A percentile compares a stretch with the other conserved stretches of the same genome.
These are phyloP conservation scores for Triangularia verruculosa DNA, from an alignment of 2,329 filamentous ascomycete species.

Conservation along the genomic window DNA sequence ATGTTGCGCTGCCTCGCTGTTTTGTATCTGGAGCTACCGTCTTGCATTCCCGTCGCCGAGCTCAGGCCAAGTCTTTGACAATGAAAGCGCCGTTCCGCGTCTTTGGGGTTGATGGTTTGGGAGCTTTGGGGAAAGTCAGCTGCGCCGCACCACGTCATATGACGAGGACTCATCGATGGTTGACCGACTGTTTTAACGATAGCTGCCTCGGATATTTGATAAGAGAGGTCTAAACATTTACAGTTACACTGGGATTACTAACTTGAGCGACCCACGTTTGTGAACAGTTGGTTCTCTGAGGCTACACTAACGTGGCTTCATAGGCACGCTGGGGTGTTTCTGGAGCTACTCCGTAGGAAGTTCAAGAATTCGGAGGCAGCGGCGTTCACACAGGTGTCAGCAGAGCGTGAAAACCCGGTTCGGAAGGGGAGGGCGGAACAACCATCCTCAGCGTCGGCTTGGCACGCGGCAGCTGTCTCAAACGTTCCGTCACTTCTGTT, in stretches of 20 bases:
- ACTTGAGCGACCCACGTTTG: not conserved
- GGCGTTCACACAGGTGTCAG: not conserved
- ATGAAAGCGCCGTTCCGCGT: slow-evolving; percentile 4
- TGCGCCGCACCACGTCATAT: slow-evolving; percentile 18
- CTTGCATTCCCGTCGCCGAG: not conserved
- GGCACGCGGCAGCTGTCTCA: slow-evolving; percentile 22
- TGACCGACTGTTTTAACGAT: not conserved
- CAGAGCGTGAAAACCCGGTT: not conserved
- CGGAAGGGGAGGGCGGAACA: slow-evolving; percentile 16
- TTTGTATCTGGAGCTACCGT: not conserved
- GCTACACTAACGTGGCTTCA: not conserved
- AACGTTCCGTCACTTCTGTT: slow-evolving; percentile 15
- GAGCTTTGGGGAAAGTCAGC: not conserved
- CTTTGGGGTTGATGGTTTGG: slow-evolving; percentile 1
- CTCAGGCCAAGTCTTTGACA: slow-evolving; percentile 12
- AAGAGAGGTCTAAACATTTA: not conserved
- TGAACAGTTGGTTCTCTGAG: not conserved
- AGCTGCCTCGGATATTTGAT: not conserved
- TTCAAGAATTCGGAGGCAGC: not conserved
- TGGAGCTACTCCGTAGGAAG: not conserved
- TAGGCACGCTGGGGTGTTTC: not conserved
- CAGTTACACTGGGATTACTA: not conserved
- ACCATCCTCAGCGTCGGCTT: slow-evolving; percentile 20
- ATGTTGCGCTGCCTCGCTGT: not conserved
- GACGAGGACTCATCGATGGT: not conserved